Conservation (phyloP, 2,329 filamentous ascomycete genomes). For the Xylaria polymorpha region DNA sequence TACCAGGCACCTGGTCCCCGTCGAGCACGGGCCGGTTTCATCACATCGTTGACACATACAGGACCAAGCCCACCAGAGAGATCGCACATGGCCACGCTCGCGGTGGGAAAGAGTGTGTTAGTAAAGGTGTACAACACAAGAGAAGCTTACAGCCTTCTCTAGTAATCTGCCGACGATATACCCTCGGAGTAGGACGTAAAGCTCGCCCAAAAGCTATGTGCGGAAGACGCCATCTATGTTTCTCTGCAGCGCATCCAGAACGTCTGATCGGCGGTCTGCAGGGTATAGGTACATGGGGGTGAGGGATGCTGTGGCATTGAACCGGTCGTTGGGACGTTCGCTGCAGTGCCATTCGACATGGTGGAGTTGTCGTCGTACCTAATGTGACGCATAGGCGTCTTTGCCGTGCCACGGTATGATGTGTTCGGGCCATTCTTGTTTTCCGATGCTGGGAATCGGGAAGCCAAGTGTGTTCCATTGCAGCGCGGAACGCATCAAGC, state of each 20-base stretch:
- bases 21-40: constrained; percentile 17
- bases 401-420: constrained; percentile 25
- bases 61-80: constrained; percentile 6
- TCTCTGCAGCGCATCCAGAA: constrained; percentile 27
- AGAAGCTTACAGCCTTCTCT: constrained; percentile 7
- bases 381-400: constrained; percentile 26
- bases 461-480: constrained; percentile 29
- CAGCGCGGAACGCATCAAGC: constrained; percentile 31
- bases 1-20: constrained; percentile 24
- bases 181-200: constrained; percentile 2
- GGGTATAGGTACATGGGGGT: constrained; percentile 1
- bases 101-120: not conserved
- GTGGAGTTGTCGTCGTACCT: constrained; percentile 18
- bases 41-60: constrained; percentile 18
- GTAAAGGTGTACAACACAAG: constrained; percentile 6
- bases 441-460: constrained; percentile 30
- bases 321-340: constrained; percentile 26
- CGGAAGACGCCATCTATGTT: constrained; percentile 17
- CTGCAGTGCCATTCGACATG: constrained; percentile 19
- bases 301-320: constrained; percentile 27
- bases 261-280: constrained; percentile 34
- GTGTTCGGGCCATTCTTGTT: constrained; percentile 30
- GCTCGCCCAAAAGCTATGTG: not conserved
- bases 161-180: constrained; percentile 7
- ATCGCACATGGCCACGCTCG: not conserved